A percentile compares a stretch with the other conserved stretches of the same genome.
Evolutionary conservation across 2,329 filamentous ascomycete genomes (phyloP).

Genomic region (Alternaria consortialis): DNA sequence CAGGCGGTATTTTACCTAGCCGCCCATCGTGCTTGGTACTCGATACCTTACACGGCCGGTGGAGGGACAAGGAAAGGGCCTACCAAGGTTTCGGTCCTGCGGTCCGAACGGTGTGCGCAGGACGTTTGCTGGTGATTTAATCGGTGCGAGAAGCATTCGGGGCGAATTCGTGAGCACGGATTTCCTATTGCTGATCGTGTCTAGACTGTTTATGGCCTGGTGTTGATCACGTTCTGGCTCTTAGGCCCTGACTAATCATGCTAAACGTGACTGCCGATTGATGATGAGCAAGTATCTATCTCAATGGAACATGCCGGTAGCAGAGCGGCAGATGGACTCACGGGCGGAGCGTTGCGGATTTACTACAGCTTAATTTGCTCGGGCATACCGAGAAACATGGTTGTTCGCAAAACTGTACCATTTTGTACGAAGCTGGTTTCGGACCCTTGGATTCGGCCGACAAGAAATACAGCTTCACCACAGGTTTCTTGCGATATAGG

Average conservation of each 20-base stretch:
- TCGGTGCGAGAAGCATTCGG: conserved; percentile 6
- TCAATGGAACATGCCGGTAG: conserved; percentile 1
- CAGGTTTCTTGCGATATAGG: conserved; percentile 4
- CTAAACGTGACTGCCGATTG: not conserved
- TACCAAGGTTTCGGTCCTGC: not conserved
- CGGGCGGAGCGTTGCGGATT: not conserved
- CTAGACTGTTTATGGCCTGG: not conserved
- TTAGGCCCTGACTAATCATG: not conserved
- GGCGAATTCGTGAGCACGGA: not conserved
- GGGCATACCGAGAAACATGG: not conserved
- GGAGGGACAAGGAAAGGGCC: not conserved
- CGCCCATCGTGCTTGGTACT: not conserved
- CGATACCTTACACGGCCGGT: not conserved
- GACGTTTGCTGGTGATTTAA: conserved; percentile 4
- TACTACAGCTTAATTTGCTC: not conserved
- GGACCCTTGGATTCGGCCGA: conserved; percentile 1
- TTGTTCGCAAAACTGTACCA: not conserved
- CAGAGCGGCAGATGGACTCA: not conserved
- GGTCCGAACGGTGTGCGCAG: not conserved
- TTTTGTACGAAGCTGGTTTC: not conserved
- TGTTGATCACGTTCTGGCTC: not conserved
- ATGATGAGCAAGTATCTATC: conserved; percentile 1
- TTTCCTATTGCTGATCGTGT: not conserved
- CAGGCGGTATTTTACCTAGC: not conserved
- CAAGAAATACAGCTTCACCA: not conserved